These are phyloP conservation scores for Letharia columbiana DNA, from an alignment of 495 filamentous ascomycete genomes.

Conservation along the genomic window DNA sequence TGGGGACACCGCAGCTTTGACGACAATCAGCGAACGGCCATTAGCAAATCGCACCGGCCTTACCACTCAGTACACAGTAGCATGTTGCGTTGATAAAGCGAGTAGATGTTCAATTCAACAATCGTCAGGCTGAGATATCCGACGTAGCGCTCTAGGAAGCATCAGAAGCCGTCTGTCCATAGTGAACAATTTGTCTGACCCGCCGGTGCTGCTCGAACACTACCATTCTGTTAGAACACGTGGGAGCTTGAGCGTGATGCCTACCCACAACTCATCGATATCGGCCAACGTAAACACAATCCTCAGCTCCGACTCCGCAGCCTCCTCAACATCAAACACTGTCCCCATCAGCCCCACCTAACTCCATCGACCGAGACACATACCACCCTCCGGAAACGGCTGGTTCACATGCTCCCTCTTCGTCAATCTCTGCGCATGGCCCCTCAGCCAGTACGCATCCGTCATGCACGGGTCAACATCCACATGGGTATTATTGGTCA, in stretches of 20 bases:
- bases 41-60: slow-evolving; percentile 2
- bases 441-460: slow-evolving; percentile 51
- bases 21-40: background rate
- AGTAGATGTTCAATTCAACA: slow-evolving; percentile 43
- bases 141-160: slow-evolving; percentile 36
- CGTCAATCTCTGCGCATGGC: slow-evolving; percentile 39
- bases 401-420: slow-evolving; percentile 47
- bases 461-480: slow-evolving; percentile 50
- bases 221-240: slow-evolving; percentile 12
- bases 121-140: slow-evolving; percentile 53
- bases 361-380: background rate
- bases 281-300: slow-evolving; percentile 51
- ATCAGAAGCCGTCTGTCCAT: background rate
- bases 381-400: slow-evolving; percentile 41
- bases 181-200: slow-evolving; percentile 28
- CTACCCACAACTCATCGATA: slow-evolving; percentile 46
- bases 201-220: slow-evolving; percentile 31
- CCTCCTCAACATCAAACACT: slow-evolving; percentile 45
- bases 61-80: slow-evolving; percentile 53
- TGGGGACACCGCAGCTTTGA: slow-evolving; percentile 45
- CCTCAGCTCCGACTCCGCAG: slow-evolving; percentile 35
- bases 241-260: background rate
- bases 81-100: slow-evolving; percentile 37
- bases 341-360: slow-evolving; percentile 4
- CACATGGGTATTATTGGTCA: slow-evolving; percentile 41